Evolutionary conservation across 495 filamentous ascomycete species (phyloP).

Genomic region (Penicillium parvum): DNA sequence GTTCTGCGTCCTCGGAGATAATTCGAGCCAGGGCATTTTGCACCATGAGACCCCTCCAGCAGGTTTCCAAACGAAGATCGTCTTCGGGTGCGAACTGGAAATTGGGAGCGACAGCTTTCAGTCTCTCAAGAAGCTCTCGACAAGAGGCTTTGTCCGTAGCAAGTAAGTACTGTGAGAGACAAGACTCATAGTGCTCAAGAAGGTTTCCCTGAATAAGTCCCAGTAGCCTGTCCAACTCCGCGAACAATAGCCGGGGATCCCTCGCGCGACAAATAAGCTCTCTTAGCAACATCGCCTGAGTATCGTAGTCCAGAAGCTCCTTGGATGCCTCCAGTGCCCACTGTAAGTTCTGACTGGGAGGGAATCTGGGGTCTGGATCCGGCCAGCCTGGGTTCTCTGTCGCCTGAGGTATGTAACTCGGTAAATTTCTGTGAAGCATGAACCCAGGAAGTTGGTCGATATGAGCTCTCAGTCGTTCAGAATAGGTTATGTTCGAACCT

Average conservation of each 20-base stretch:
- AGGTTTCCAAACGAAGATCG: background rate
- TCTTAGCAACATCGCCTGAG: background rate
- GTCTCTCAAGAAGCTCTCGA: background rate
- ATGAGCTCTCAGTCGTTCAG: background rate
- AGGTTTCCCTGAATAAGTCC: background rate
- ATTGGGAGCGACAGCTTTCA: background rate
- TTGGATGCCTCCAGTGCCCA: background rate
- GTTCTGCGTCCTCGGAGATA: background rate
- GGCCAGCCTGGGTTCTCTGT: background rate
- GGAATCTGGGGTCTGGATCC: background rate
- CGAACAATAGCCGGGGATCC: background rate
- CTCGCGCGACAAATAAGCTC: conserved; percentile 1
- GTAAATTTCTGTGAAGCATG: background rate
- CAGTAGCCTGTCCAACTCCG: background rate
- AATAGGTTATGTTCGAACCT: background rate
- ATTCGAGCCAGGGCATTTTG: background rate
- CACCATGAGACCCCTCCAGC: background rate
- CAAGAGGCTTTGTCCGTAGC: background rate
- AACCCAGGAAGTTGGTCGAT: background rate
- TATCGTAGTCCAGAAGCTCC: background rate
- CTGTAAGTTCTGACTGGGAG: background rate
- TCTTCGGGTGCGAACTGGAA: background rate
- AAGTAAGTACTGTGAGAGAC: background rate
- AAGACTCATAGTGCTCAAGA: background rate
- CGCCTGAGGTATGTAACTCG: background rate